These are phyloP conservation scores for Naganishia cerealis DNA, from an alignment of 1,284 basidiomycete genomes.

Conservation along the genomic window DNA sequence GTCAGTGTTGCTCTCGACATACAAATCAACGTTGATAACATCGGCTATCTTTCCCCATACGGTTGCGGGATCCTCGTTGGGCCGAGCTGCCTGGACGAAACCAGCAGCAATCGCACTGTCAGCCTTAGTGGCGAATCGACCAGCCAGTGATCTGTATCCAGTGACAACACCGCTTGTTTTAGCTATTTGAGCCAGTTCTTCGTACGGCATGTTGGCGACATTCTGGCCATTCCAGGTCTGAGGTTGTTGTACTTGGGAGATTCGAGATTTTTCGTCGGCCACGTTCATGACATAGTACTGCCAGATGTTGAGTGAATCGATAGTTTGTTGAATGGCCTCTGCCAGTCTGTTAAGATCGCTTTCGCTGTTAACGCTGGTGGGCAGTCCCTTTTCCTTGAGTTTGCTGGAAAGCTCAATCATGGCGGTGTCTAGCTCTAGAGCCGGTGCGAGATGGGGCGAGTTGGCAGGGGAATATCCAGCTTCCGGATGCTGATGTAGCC, in stretches of 20 bases:
- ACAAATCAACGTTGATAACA: conserved; percentile 80
- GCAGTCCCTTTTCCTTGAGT: conserved; percentile 68
- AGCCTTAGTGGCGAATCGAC: conserved; percentile 68
- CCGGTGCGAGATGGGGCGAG: conserved; percentile 82
- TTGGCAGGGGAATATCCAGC: conserved; percentile 86
- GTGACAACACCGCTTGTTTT: conserved; percentile 61
- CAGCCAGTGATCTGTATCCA: conserved; percentile 63
- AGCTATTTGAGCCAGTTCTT: conserved; percentile 68
- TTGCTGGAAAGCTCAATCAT: conserved; percentile 74
- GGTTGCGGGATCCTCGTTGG: conserved; percentile 61
- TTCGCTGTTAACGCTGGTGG: conserved; percentile 65
- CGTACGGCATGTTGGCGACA: conserved; percentile 63
- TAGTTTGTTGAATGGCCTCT: conserved; percentile 62
- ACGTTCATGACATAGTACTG: conserved; percentile 87
- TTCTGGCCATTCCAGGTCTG: conserved; percentile 62
- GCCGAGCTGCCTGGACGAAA: conserved; percentile 59
- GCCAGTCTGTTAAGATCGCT: conserved; percentile 70
- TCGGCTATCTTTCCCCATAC: conserved; percentile 76
- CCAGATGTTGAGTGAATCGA: conserved; percentile 75
- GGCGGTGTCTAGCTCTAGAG: conserved; percentile 80
- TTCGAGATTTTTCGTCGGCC: conserved; percentile 60
- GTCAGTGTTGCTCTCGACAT: conserved; percentile 81
- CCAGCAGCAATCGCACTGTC: conserved; percentile 71
- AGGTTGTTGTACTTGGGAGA: conserved; percentile 60
- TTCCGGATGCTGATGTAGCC: conserved; percentile 90